Conservation (phyloP, 75 land plant genomes). For the Pinus taeda region DNA sequence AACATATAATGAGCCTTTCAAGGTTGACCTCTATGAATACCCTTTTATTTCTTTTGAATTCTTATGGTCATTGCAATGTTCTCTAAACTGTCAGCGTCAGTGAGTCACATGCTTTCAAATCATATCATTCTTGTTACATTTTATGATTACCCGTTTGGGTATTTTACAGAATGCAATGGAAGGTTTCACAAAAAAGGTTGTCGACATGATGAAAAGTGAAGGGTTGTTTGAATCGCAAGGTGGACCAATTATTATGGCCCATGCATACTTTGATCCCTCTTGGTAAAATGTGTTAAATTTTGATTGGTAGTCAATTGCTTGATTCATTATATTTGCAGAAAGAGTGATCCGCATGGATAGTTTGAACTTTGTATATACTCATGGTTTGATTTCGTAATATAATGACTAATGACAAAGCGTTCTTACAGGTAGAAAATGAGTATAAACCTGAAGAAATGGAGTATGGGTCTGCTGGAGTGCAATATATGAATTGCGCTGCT, state of each 20-base stretch:
- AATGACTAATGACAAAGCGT: not conserved
- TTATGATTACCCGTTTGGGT: too few species aligned
- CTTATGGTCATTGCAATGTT: not conserved
- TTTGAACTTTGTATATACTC: not conserved
- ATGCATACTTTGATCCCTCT: slow-evolving; percentile 22
- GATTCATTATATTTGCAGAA: not conserved
- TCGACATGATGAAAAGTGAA: slow-evolving; percentile 64
- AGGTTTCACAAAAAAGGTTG: slow-evolving; percentile 67
- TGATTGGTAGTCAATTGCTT: not conserved
- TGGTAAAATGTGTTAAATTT: not conserved
- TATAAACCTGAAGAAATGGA: slow-evolving; percentile 66
- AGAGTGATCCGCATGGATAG: not conserved
- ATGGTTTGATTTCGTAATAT: not conserved
- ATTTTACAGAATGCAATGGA: slow-evolving; percentile 69
- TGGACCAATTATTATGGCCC: slow-evolving; percentile 74
- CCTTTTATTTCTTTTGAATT: not conserved
- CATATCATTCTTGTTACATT: not conserved
- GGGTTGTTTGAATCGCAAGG: slow-evolving; percentile 66
- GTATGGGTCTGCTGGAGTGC: slow-evolving; percentile 61
- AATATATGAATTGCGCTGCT: slow-evolving; percentile 85
- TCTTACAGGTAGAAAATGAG: slow-evolving; percentile 86
- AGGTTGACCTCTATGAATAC: slow-evolving; percentile 37
- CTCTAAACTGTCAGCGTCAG: not conserved
- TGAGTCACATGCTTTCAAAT: not conserved
- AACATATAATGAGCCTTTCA: slow-evolving; percentile 83